Conservation (phyloP, 2,329 filamentous ascomycete genomes). For the Myriosclerotinia duriaeana region DNA sequence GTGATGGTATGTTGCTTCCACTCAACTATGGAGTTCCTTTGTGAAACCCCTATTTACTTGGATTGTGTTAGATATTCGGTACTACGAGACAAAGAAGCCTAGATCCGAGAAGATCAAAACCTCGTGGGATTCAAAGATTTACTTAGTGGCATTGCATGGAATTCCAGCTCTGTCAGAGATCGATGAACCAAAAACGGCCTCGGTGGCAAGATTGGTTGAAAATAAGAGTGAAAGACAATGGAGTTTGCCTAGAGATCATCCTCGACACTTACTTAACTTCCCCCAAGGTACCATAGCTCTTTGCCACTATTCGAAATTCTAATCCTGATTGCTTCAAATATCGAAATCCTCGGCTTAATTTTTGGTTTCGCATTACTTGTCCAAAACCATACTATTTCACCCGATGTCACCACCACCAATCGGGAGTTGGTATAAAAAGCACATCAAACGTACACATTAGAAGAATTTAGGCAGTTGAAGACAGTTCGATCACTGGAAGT, state of each 20-base stretch:
- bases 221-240: not conserved
- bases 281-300: not conserved
- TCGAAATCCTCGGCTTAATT: not conserved
- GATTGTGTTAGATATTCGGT: not conserved
- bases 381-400: not conserved
- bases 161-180: not conserved
- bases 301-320: not conserved
- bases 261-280: not conserved
- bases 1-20: not conserved
- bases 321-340: not conserved
- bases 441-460: not conserved
- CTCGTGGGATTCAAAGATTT: fast-evolving
- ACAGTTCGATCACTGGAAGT: not conserved
- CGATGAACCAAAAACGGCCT: not conserved
- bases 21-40: not conserved
- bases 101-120: not conserved
- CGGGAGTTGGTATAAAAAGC: not conserved
- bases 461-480: not conserved
- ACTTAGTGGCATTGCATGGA: not conserved
- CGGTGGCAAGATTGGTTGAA: not conserved
- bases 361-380: not conserved
- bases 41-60: not conserved
- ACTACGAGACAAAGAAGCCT: not conserved
- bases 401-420: not conserved
- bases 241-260: not conserved